These are phyloP conservation scores for Ceratobasidium sp. DNA, from an alignment of 1,284 basidiomycete species.

Conservation along the genomic window DNA sequence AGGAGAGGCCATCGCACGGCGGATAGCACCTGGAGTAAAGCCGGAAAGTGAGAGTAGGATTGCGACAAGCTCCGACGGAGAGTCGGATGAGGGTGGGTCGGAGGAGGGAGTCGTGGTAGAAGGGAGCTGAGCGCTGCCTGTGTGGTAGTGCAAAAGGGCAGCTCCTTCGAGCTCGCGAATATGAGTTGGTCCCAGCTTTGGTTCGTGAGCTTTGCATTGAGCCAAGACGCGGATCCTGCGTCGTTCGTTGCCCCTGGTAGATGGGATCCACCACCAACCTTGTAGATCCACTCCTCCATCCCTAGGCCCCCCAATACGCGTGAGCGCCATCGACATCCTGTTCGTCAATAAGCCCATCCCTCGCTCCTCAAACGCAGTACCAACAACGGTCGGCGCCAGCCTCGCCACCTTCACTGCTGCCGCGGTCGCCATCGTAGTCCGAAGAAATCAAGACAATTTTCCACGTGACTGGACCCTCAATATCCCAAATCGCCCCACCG, in stretches of 20 bases:
- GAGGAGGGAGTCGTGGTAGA: not conserved
- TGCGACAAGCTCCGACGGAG: conserved; percentile 63
- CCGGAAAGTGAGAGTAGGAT: conserved; percentile 81
- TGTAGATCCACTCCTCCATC: conserved; percentile 91
- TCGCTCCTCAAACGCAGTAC: conserved; percentile 81
- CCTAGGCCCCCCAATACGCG: conserved; percentile 78
- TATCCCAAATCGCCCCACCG: not conserved
- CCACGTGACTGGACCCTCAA: conserved; percentile 35
- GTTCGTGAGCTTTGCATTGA: conserved; percentile 92
- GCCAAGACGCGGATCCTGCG: conserved; percentile 78
- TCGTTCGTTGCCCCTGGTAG: conserved; percentile 2
- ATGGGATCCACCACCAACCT: conserved; percentile 92
- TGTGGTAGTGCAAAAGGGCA: conserved; percentile 63
- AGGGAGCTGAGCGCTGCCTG: conserved; percentile 4
- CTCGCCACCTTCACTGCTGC: not conserved
- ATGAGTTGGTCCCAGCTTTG: conserved; percentile 80
- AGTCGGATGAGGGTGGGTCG: conserved; percentile 45
- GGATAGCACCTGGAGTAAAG: conserved; percentile 76
- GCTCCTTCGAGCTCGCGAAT: conserved; percentile 92
- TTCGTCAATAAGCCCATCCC: conserved; percentile 72
- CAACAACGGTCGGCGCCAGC: conserved; percentile 65
- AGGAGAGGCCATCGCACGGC: conserved; percentile 76
- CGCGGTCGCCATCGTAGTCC: conserved; percentile 1
- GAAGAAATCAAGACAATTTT: not conserved
- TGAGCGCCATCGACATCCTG: conserved; percentile 82